phyloP scores from a whole-genome alignment of 208 protist genomes.

The Herpetomonas samuelpessoai region DNA sequence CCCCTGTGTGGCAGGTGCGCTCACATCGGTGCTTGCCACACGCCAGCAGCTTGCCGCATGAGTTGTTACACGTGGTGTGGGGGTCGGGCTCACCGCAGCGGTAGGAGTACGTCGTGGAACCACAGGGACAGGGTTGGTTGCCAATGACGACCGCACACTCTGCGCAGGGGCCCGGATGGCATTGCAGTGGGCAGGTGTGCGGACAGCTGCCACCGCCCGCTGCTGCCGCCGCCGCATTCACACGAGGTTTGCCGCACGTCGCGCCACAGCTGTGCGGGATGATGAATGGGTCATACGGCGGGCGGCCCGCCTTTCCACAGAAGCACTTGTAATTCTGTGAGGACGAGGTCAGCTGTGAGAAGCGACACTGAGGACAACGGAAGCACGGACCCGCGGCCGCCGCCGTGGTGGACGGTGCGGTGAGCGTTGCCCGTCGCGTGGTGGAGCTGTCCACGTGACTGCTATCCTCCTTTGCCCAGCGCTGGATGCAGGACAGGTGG shows the following conservation, averaged over 20 bases:
- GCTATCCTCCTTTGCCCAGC: slow-evolving; percentile 31
- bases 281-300: slow-evolving; percentile 59
- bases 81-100: slow-evolving; percentile 61
- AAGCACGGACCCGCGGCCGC: slow-evolving; percentile 6
- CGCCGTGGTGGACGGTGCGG: neutral
- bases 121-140: slow-evolving; percentile 52
- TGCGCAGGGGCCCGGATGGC: slow-evolving; percentile 73
- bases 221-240: too few species aligned
- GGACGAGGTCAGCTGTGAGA: slow-evolving; percentile 14
- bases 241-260: slow-evolving; percentile 38
- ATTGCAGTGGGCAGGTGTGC: slow-evolving; percentile 57
- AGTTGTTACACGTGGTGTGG: slow-evolving; percentile 42
- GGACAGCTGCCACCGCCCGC: slow-evolving; percentile 30
- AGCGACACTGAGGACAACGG: slow-evolving; percentile 55
- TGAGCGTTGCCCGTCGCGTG: neutral
- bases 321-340: slow-evolving; percentile 45
- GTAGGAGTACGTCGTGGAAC: slow-evolving; percentile 60
- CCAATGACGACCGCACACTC: slow-evolving; percentile 42
- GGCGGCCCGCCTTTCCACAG: slow-evolving; percentile 59
- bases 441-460: neutral
- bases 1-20: slow-evolving; percentile 44
- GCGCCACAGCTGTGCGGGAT: slow-evolving; percentile 78
- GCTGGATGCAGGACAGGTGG: slow-evolving; percentile 68
- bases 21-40: slow-evolving; percentile 56
- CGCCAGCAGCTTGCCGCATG: slow-evolving; percentile 40